phyloP scores from a whole-genome alignment of 2,329 filamentous ascomycete genomes.

The Calonectria henricotiae region DNA sequence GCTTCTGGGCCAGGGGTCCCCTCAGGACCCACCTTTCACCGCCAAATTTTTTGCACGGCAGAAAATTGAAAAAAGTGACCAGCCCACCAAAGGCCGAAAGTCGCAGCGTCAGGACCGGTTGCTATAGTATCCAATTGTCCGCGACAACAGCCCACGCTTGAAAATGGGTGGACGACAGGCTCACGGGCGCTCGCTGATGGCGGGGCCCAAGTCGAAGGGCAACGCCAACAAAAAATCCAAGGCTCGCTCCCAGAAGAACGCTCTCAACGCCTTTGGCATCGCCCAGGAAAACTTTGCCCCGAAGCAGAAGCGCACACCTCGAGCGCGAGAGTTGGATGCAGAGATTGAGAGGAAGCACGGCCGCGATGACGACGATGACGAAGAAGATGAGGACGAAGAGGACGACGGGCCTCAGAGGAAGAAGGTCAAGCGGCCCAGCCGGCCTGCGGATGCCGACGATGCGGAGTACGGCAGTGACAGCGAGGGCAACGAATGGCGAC shows the following conservation, averaged over 20 bases:
- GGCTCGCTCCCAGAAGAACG: slow-evolving; percentile 66
- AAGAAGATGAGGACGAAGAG: slow-evolving; percentile 70
- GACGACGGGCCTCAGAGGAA: slow-evolving; percentile 64
- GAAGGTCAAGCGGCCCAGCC: slow-evolving; percentile 61
- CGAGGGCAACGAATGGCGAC: slow-evolving; percentile 87
- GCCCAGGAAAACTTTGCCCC: slow-evolving; percentile 69
- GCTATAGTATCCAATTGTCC: slow-evolving; percentile 15
- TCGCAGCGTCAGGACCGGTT: slow-evolving; percentile 40
- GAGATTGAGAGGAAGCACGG: slow-evolving; percentile 64
- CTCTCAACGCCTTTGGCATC: slow-evolving; percentile 73
- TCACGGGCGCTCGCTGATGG: slow-evolving; percentile 69
- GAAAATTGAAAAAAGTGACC: slow-evolving; percentile 51
- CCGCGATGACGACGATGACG: slow-evolving; percentile 63
- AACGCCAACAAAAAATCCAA: slow-evolving; percentile 63
- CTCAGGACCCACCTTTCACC: slow-evolving; percentile 48
- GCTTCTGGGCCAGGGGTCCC: slow-evolving; percentile 44
- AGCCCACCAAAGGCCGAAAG: slow-evolving; percentile 34
- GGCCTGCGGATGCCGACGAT: slow-evolving; percentile 68
- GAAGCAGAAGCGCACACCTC: slow-evolving; percentile 65
- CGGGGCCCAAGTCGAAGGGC: slow-evolving; percentile 57
- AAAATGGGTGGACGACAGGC: slow-evolving; percentile 74
- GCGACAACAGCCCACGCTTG: neutral
- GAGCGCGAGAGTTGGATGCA: slow-evolving; percentile 69
- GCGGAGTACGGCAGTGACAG: slow-evolving; percentile 86
- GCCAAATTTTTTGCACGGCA: slow-evolving; percentile 52